These are phyloP conservation scores for Bjerkandera adusta DNA, from an alignment of 1,284 basidiomycete genomes.

Conservation along the genomic window DNA sequence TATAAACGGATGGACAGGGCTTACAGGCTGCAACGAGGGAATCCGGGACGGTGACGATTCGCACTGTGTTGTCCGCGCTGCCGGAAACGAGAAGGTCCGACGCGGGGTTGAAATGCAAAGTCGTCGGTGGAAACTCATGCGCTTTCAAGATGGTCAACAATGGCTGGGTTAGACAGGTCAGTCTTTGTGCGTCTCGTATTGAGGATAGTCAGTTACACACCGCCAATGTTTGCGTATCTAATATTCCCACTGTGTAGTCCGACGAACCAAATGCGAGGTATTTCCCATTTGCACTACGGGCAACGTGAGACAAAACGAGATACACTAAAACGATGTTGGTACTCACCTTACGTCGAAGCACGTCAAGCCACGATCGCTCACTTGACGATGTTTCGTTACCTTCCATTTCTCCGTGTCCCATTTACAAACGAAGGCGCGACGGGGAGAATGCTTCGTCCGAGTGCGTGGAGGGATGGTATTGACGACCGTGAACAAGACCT, in stretches of 20 bases:
- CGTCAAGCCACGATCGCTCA: conserved; percentile 79
- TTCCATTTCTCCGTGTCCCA: conserved; percentile 64
- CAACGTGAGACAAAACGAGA: neutral
- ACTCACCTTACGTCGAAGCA: conserved; percentile 83
- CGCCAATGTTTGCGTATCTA: conserved; percentile 79
- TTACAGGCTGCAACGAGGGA: conserved; percentile 50
- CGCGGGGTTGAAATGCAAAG: conserved; percentile 83
- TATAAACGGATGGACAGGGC: conserved; percentile 24
- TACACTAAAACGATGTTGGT: neutral
- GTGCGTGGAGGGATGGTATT: conserved; percentile 66
- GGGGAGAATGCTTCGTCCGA: conserved; percentile 50
- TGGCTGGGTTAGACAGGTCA: conserved; percentile 51
- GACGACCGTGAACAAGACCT: conserved; percentile 68
- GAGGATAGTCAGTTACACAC: conserved; percentile 45
- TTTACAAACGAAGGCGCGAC: conserved; percentile 60
- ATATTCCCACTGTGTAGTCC: conserved; percentile 81
- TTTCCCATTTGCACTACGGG: conserved; percentile 72
- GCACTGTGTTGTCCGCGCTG: conserved; percentile 88
- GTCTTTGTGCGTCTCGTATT: neutral
- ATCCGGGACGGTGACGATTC: conserved; percentile 77
- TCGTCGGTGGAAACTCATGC: conserved; percentile 94
- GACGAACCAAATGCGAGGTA: conserved; percentile 87
- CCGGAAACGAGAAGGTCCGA: conserved; percentile 86
- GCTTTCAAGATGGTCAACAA: conserved; percentile 87
- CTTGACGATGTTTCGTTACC: conserved; percentile 52